Percentiles rank a stretch among this genome's conserved stretches.
These are phyloP conservation scores for Crithidia fasciculata DNA, from an alignment of 208 protist genomes.

Conservation along the genomic window DNA sequence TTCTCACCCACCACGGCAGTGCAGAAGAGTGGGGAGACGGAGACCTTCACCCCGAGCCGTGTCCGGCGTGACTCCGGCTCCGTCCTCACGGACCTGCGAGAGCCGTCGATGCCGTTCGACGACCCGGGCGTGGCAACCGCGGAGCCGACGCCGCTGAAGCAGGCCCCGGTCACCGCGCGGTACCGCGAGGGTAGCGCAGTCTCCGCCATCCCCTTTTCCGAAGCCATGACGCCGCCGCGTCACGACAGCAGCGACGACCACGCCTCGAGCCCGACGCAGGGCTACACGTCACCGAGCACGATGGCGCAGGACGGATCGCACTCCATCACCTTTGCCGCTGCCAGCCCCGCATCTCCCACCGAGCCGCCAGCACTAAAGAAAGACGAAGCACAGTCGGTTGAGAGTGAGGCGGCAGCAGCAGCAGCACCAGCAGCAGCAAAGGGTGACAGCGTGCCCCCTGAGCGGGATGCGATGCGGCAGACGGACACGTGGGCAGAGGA, in stretches of 20 bases:
- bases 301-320: not conserved
- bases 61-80: constrained; percentile 2
- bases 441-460: not conserved
- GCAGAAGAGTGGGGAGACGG: not conserved
- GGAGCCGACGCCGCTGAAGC: constrained; percentile 49
- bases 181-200: constrained; percentile 26
- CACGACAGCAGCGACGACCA: constrained; percentile 7
- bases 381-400: not conserved
- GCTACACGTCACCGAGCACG: not conserved
- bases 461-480: not conserved
- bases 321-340: no score
- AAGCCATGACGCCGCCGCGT: constrained; percentile 7
- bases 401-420: not conserved
- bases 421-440: not conserved
- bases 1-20: no score
- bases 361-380: not conserved
- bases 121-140: constrained; percentile 43
- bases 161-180: constrained; percentile 31
- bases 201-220: not conserved
- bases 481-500: not conserved
- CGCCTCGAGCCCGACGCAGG: not conserved
- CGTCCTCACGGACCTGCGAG: constrained; percentile 8
- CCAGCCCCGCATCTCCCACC: not conserved
- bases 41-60: constrained; percentile 1
- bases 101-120: constrained; percentile 22